Evolutionary conservation across 306 rosid genomes (phyloP), one percentile per base, ranked within the genome.

Genomic region (Parietaria judaica): DNA sequence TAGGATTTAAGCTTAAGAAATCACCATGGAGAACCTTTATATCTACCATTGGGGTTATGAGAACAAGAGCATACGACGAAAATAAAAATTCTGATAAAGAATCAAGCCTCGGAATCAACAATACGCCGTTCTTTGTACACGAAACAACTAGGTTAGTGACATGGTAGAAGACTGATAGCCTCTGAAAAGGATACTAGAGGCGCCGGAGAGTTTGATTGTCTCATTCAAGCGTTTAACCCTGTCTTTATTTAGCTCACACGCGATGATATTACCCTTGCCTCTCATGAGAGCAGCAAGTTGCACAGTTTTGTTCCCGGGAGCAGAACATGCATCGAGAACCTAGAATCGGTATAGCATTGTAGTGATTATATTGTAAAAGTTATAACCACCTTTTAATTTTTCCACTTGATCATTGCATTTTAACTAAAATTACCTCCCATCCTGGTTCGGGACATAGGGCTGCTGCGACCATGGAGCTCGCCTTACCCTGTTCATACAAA

Each of bases 271-370:
- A 60, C 96, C 95, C 75, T 80, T 78, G 61, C 83, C 83, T 67
- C 68, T 78, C 95, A 92, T 79, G 60, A 86, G 90, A 69, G 99
- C 91, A 35, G 96, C 95, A 62, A 88, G 85, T 79, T 88, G 99
- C 62, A 86, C 88, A 16, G 99, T 88, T 79, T 88, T 92, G 83
- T 92, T 92, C 69, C 99, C 96, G 8, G 96, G 99, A 34, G 99
- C 95, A 35, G 96, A 84, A 70, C 96, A 86, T 60, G 95, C 96
- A 80, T 88, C 95, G 63, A 92, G 81, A 76, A 92, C 94, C 99
- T 92, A 67, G 60, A 79, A 73, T 61, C 65, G 14, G 66, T 61
- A 67, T 64, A 51, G 48, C 66, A 59, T 56, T 14, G 14, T 23
- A 23, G 31, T 23, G 31, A 23, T 23, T 23, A 23, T 23, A 23